phyloP scores from a whole-genome alignment of 768 basidiomycete genomes.

The Boletus tylopilopsis region DNA sequence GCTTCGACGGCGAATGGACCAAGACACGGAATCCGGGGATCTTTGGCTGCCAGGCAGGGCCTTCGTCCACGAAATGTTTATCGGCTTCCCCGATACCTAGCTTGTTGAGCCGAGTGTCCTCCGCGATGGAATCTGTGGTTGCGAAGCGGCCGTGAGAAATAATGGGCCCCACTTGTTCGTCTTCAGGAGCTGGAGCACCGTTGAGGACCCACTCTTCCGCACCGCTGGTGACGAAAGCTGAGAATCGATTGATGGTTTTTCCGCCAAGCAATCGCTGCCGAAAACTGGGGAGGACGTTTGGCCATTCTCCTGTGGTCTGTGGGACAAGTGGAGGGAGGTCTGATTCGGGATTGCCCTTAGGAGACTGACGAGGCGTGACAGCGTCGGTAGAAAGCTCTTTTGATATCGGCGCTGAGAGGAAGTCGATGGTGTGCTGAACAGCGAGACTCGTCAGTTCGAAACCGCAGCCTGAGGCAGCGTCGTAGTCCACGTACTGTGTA shows the following conservation, averaged over 20 bases:
- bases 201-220: slow-evolving; percentile 82
- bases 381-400: slow-evolving; percentile 42
- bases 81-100: slow-evolving; percentile 57
- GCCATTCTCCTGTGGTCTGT: slow-evolving; percentile 71
- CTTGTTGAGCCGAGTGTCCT: slow-evolving; percentile 36
- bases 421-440: slow-evolving; percentile 62
- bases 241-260: slow-evolving; percentile 80
- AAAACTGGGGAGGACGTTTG: slow-evolving; percentile 58
- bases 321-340: slow-evolving; percentile 46
- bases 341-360: slow-evolving; percentile 19
- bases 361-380: slow-evolving; percentile 47
- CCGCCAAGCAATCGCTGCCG: slow-evolving; percentile 70
- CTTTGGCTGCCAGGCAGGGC: slow-evolving; percentile 71
- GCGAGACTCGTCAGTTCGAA: background rate
- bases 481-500: slow-evolving; percentile 53
- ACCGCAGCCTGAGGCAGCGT: background rate
- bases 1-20: slow-evolving; percentile 80
- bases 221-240: slow-evolving; percentile 80
- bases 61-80: slow-evolving; percentile 65
- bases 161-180: slow-evolving; percentile 22
- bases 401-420: slow-evolving; percentile 40
- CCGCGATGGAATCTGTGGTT: slow-evolving; percentile 38
- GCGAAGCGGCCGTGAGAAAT: slow-evolving; percentile 26
- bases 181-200: slow-evolving; percentile 41
- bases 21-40: slow-evolving; percentile 68